Percentiles rank a stretch among this genome's conserved stretches.
Evolutionary conservation across 2,329 filamentous ascomycete species (phyloP).

Genomic region (Aspergillus tubingensis): DNA sequence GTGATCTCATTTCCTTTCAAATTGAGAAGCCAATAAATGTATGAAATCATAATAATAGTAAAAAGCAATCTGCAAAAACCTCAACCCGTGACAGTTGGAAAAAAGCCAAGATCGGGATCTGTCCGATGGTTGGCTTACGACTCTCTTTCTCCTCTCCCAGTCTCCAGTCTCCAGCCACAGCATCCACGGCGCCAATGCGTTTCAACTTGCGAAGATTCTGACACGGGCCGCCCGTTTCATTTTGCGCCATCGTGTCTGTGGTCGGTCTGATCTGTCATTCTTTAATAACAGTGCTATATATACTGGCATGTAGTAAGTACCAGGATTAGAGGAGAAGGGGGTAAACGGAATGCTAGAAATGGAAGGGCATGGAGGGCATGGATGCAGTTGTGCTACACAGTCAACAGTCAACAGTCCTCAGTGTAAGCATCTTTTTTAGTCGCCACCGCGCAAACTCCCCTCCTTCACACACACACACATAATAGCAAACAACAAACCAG

Average conservation of each 20-base stretch:
- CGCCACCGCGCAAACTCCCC: no score
- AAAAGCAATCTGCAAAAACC: no score
- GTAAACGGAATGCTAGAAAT: no score
- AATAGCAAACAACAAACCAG: no score
- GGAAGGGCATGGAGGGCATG: no score
- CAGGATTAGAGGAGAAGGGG: neutral
- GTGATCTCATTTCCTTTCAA: no score
- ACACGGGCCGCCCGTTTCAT: slow-evolving; percentile 1
- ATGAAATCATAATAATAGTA: no score
- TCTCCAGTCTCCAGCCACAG: neutral
- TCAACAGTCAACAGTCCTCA: no score
- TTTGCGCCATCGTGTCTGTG: neutral
- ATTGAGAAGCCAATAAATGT: no score
- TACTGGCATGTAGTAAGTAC: neutral
- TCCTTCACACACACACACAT: no score
- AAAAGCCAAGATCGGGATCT: neutral
- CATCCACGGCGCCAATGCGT: neutral
- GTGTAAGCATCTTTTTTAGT: no score
- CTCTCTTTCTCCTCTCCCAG: neutral
- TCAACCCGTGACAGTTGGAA: neutral
- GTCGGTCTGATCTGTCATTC: neutral
- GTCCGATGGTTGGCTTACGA: neutral
- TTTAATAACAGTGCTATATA: neutral
- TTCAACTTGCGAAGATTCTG: slow-evolving; percentile 2
- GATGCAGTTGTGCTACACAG: no score